These are phyloP conservation scores for Fusarium kyushuense DNA, from an alignment of 2,329 filamentous ascomycete genomes.

Conservation along the genomic window DNA sequence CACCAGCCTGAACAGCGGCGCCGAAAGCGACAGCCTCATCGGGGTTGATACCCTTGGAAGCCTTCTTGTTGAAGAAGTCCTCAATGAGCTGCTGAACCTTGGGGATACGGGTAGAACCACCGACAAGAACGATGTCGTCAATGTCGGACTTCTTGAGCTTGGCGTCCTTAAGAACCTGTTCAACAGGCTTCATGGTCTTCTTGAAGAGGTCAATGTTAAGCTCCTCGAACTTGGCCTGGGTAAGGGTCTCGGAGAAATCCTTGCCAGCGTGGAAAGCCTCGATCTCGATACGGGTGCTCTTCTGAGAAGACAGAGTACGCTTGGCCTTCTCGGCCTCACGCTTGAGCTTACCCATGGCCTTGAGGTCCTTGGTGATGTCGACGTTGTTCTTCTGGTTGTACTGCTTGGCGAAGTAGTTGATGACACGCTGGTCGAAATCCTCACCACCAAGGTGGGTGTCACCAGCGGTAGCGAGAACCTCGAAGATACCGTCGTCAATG, in stretches of 20 bases:
- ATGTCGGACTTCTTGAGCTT: slow-evolving; percentile 97
- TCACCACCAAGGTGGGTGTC: slow-evolving; percentile 98
- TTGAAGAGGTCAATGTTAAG: slow-evolving; percentile 99
- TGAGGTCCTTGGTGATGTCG: slow-evolving; percentile 92
- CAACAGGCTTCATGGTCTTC: slow-evolving; percentile 98
- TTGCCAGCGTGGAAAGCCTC: slow-evolving; percentile 97
- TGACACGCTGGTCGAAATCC: slow-evolving; percentile 98
- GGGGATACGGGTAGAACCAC: slow-evolving; percentile 98
- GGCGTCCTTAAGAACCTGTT: slow-evolving; percentile 98
- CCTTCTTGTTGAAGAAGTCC: slow-evolving; percentile 97
- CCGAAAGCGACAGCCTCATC: slow-evolving; percentile 99
- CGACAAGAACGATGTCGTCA: slow-evolving; percentile 96
- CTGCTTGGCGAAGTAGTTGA: slow-evolving; percentile 94
- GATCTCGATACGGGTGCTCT: slow-evolving; percentile 94
- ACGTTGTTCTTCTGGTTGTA: slow-evolving; percentile 99
- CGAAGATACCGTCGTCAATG: slow-evolving; percentile 92
- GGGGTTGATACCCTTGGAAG: slow-evolving; percentile 99
- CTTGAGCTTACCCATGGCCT: slow-evolving; percentile 99
- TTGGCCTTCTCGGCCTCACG: slow-evolving; percentile 99
- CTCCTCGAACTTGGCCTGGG: slow-evolving; percentile 99
- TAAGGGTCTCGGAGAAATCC: slow-evolving; percentile 98
- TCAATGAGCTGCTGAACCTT: slow-evolving; percentile 96
- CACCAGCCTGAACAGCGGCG: slow-evolving; percentile 96
- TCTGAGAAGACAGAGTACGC: slow-evolving; percentile 94
- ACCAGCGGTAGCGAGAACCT: slow-evolving; percentile 94